A percentile compares a stretch with the other conserved stretches of the same genome.
These are phyloP conservation scores for Candida sphagnicola DNA, from an alignment of 805 yeast genomes.

Conservation along the genomic window DNA sequence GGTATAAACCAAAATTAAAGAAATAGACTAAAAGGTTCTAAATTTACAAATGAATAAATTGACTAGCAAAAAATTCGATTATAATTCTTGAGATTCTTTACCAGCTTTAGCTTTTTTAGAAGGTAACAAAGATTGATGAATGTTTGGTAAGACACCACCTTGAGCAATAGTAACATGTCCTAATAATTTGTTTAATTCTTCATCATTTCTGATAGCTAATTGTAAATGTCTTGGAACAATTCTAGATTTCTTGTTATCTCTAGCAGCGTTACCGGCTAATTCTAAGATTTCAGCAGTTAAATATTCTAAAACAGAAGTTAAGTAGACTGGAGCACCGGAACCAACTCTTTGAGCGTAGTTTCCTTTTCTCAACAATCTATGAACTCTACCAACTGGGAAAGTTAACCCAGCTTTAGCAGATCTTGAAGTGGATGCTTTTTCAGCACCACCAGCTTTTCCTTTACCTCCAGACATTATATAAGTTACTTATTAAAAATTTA, in stretches of 20 bases:
- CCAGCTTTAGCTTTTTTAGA: conserved; percentile 61
- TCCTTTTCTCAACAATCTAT: conserved; percentile 93
- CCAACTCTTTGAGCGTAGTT: conserved; percentile 98
- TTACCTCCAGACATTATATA: conserved; percentile 73
- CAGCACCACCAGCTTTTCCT: conserved; percentile 92
- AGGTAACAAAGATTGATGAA: conserved; percentile 88
- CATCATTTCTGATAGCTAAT: conserved; percentile 98
- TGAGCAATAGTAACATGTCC: conserved; percentile 94
- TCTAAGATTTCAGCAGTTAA: conserved; percentile 97
- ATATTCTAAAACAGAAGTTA: conserved; percentile 95
- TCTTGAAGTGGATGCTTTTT: conserved; percentile 96
- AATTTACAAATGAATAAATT: conserved; percentile 2
- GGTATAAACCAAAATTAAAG: conserved; percentile 5
- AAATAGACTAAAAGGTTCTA: conserved; percentile 1
- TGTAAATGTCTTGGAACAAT: conserved; percentile 98
- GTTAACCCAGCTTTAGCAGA: conserved; percentile 98
- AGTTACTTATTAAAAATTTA: neutral
- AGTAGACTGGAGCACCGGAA: conserved; percentile 98
- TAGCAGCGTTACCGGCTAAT: conserved; percentile 98
- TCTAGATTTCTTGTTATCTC: conserved; percentile 99
- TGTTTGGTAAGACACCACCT: conserved; percentile 99
- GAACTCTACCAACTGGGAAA: conserved; percentile 99
- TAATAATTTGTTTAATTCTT: conserved; percentile 92
- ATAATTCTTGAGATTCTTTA: conserved; percentile 66
- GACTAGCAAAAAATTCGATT: conserved; percentile 13